Conservation (phyloP, 768 basidiomycete species). For the Arthromyces matolae region DNA sequence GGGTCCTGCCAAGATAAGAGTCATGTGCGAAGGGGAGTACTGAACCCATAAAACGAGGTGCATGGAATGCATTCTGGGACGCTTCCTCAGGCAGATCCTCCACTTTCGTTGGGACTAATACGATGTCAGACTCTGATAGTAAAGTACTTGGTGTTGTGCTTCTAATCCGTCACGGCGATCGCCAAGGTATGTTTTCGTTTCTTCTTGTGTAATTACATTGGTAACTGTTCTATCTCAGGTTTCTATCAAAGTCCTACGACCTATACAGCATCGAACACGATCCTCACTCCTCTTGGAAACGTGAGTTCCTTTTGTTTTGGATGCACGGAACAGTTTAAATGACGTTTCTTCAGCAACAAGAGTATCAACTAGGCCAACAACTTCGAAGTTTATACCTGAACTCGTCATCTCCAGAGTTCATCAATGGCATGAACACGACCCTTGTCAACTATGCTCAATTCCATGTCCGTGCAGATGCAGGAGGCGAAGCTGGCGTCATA, state of each 20-base stretch:
- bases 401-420: conserved; percentile 47
- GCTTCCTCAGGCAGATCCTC: background rate
- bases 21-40: too few relatives aligned
- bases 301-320: conserved; percentile 29
- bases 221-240: conserved; percentile 26
- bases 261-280: conserved; percentile 52
- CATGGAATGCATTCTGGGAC: too few relatives aligned
- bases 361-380: conserved; percentile 50
- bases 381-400: conserved; percentile 55
- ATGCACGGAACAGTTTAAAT: background rate
- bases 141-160: conserved; percentile 54
- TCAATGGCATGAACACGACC: conserved; percentile 38
- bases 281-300: conserved; percentile 67
- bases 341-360: conserved; percentile 42
- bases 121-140: conserved; percentile 23
- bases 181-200: conserved; percentile 32
- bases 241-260: conserved; percentile 63
- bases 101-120: background rate
- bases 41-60: too few relatives aligned
- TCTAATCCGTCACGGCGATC: conserved; percentile 57
- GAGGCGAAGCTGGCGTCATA: conserved; percentile 66
- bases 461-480: conserved; percentile 58
- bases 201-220: background rate
- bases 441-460: conserved; percentile 37
- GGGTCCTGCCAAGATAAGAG: too few relatives aligned